Evolutionary conservation across 768 basidiomycete species (phyloP).

Genomic region (Pleurotus giganteus): DNA sequence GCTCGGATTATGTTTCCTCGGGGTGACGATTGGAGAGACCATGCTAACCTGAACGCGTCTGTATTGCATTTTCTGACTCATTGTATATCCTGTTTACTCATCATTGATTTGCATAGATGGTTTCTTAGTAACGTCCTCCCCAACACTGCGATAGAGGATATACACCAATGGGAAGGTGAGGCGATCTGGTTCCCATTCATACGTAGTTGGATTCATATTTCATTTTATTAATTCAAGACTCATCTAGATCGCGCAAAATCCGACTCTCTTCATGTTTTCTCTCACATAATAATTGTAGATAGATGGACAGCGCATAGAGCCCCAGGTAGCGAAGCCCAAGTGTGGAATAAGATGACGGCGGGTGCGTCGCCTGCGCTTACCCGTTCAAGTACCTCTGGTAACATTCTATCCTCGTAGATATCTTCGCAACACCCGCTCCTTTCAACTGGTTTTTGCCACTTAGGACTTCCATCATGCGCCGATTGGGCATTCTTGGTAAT

Average conservation of each 20-base stretch:
- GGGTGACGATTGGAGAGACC: slow-evolving; percentile 7
- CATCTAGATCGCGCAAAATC: slow-evolving; percentile 5
- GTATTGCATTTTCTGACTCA: neutral
- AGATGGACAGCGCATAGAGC: slow-evolving; percentile 3
- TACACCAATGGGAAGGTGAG: slow-evolving; percentile 9
- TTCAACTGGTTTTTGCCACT: slow-evolving; percentile 8
- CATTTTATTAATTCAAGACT: neutral
- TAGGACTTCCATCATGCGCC: neutral
- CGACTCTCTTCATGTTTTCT: slow-evolving; percentile 1
- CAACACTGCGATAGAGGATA: slow-evolving; percentile 1
- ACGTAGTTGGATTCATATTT: neutral
- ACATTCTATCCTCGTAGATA: neutral
- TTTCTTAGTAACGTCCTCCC: slow-evolving; percentile 5
- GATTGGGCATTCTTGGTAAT: neutral
- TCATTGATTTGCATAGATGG: neutral
- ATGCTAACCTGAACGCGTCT: neutral
- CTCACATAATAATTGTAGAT: slow-evolving; percentile 2
- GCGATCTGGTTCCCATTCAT: neutral
- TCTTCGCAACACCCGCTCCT: neutral
- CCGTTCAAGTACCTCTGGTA: neutral
- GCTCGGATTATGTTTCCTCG: neutral
- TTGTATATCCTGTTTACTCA: neutral
- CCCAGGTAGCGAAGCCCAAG: neutral
- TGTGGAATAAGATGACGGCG: slow-evolving; percentile 10
- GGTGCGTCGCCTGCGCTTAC: neutral